Conservation (phyloP, 768 basidiomycete genomes). For the Russula sp. region DNA sequence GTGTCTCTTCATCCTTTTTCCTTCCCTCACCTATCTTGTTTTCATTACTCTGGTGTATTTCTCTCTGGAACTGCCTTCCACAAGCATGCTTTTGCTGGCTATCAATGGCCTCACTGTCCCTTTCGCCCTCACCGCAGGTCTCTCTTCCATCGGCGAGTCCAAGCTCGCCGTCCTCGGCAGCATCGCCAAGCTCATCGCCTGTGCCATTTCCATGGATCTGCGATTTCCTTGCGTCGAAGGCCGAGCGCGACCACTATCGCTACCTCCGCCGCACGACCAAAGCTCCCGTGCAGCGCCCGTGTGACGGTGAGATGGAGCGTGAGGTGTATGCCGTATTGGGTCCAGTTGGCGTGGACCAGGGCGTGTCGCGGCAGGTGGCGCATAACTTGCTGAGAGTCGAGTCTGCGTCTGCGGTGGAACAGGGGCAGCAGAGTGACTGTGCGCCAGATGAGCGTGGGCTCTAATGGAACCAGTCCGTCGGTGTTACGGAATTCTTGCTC, state of each 20-base stretch:
- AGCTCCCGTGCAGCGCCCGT: constrained; percentile 79
- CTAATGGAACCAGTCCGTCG: constrained; percentile 70
- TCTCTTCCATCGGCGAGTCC: constrained; percentile 83
- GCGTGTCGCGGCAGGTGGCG: constrained; percentile 71
- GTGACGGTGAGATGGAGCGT: constrained; percentile 92
- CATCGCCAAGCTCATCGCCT: constrained; percentile 91
- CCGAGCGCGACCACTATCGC: constrained; percentile 91
- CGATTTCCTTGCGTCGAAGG: constrained; percentile 94
- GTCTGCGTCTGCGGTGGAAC: constrained; percentile 25
- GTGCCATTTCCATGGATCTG: constrained; percentile 98
- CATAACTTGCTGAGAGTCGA: constrained; percentile 65
- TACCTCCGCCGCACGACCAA: constrained; percentile 70
- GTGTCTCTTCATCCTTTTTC: too few relatives aligned
- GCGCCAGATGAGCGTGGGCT: constrained; percentile 42
- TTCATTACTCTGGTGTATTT: too few relatives aligned
- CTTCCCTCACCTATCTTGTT: too few relatives aligned
- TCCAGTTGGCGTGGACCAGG: constrained; percentile 84
- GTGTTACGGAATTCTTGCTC: constrained; percentile 87
- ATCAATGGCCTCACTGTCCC: constrained; percentile 90
- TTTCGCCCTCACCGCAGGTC: constrained; percentile 84
- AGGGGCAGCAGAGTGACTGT: not conserved
- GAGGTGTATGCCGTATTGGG: constrained; percentile 86
- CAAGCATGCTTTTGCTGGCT: too few relatives aligned
- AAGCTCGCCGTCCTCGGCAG: constrained; percentile 92
- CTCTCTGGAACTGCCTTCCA: too few relatives aligned